Conservation (phyloP, 495 filamentous ascomycete species). For the Choiromyces venosus region DNA sequence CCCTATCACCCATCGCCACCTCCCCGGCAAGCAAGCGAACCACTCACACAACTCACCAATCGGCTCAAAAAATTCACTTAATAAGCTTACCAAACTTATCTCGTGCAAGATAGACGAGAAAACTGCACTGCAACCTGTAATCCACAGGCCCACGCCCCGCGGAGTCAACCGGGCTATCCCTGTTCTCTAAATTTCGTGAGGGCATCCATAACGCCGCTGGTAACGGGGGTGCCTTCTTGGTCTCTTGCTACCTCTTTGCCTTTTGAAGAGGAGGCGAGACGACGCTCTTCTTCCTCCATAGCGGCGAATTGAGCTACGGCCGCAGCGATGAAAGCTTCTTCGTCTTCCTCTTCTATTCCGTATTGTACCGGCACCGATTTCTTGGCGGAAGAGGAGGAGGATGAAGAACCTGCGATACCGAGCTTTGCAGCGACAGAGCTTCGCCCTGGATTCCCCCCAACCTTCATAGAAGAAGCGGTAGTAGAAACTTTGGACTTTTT, state of each 20-base stretch:
- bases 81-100: background rate
- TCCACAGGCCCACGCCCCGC: background rate
- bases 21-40: background rate
- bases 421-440: constrained; percentile 46
- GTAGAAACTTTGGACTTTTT: constrained; percentile 44
- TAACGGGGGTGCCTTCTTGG: constrained; percentile 40
- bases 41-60: background rate
- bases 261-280: constrained; percentile 4
- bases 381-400: constrained; percentile 18
- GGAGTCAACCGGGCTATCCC: constrained; percentile 10
- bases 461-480: background rate
- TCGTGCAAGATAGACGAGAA: constrained; percentile 3
- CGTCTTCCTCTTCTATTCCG: constrained; percentile 42
- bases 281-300: constrained; percentile 11
- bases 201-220: constrained; percentile 55
- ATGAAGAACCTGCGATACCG: constrained; percentile 42
- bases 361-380: constrained; percentile 4
- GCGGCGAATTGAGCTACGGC: constrained; percentile 45
- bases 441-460: constrained; percentile 16
- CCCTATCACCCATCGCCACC: background rate
- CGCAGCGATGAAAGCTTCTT: constrained; percentile 50
- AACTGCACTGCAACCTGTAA: background rate
- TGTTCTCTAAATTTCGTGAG: constrained; percentile 52
- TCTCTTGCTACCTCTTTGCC: constrained; percentile 18
- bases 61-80: constrained; percentile 1